Evolutionary conservation across 2,329 filamentous ascomycete genomes (phyloP).

Genomic region (Penicillium sp.): DNA sequence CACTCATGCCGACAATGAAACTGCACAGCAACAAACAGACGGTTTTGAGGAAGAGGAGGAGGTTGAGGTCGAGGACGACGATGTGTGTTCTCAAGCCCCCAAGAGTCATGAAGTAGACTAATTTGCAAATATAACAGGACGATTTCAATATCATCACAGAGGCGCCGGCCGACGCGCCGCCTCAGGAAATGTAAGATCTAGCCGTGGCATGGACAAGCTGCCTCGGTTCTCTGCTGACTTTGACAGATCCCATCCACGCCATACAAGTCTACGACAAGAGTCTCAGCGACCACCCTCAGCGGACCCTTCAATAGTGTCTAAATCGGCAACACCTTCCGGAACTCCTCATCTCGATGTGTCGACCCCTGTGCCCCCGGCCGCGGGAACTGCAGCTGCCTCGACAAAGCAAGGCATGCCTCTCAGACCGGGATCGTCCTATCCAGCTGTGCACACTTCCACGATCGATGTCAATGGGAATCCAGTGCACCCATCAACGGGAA

Average conservation of each 20-base stretch:
- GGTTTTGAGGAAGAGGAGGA: conserved; percentile 39
- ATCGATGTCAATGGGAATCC: conserved; percentile 82
- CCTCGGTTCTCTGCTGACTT: conserved; percentile 15
- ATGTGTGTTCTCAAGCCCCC: conserved; percentile 14
- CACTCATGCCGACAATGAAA: conserved; percentile 24
- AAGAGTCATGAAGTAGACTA: conserved; percentile 7
- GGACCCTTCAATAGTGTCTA: conserved; percentile 26
- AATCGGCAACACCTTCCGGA: conserved; percentile 31
- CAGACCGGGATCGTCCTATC: conserved; percentile 59
- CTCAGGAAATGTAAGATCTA: conserved; percentile 32
- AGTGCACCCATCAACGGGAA: conserved; percentile 64
- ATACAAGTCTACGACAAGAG: conserved; percentile 33
- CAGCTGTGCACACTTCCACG: conserved; percentile 64
- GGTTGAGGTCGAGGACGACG: conserved; percentile 37
- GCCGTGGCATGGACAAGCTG: conserved; percentile 1
- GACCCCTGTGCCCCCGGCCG: conserved; percentile 25
- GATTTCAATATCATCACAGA: conserved; percentile 48
- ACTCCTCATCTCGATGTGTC: conserved; percentile 29
- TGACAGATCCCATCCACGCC: conserved; percentile 36
- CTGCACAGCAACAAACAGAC: conserved; percentile 27
- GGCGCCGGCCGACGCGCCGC: conserved; percentile 37
- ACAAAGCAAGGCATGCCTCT: conserved; percentile 37
- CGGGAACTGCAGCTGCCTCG: conserved; percentile 11
- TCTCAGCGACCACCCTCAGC: conserved; percentile 29
- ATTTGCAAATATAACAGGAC: conserved; percentile 28